phyloP scores from a whole-genome alignment of 306 rosid species.

The Oemleria cerasiformis region DNA sequence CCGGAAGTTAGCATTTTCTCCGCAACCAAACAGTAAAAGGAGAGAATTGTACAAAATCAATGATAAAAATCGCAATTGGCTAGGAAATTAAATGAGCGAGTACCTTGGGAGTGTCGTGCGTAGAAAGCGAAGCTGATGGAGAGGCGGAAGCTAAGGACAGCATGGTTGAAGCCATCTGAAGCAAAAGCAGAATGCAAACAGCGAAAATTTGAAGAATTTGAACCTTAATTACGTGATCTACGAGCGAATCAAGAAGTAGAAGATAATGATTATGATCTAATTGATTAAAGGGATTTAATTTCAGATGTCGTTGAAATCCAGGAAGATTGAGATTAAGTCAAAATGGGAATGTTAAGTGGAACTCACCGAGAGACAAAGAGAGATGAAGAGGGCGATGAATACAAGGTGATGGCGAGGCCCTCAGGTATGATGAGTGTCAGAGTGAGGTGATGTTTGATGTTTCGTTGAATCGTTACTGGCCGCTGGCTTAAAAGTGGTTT shows the following conservation, averaged over 20 bases:
- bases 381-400: slow-evolving; percentile 3
- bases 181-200: background rate
- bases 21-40: slow-evolving; percentile 7
- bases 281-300: background rate
- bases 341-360: background rate
- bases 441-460: background rate
- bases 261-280: background rate
- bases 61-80: background rate
- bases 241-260: background rate
- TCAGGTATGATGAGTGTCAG: background rate
- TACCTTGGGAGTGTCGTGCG: slow-evolving; percentile 49
- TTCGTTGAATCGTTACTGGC: background rate
- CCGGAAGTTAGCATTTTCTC: slow-evolving; percentile 10
- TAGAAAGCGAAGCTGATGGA: slow-evolving; percentile 47
- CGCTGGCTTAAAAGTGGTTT: background rate
- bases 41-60: background rate
- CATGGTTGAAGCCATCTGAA: slow-evolving; percentile 58
- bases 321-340: slow-evolving; percentile 9
- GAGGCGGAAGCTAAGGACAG: slow-evolving; percentile 48
- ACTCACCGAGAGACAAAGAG: background rate
- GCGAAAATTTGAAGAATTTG: background rate
- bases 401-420: background rate
- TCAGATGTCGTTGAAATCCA: background rate
- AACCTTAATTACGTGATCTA: background rate
- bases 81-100: background rate